Base-by-base conservation (phyloP, 768 basidiomycete genomes). In the Termitomyces heimii region DNA sequence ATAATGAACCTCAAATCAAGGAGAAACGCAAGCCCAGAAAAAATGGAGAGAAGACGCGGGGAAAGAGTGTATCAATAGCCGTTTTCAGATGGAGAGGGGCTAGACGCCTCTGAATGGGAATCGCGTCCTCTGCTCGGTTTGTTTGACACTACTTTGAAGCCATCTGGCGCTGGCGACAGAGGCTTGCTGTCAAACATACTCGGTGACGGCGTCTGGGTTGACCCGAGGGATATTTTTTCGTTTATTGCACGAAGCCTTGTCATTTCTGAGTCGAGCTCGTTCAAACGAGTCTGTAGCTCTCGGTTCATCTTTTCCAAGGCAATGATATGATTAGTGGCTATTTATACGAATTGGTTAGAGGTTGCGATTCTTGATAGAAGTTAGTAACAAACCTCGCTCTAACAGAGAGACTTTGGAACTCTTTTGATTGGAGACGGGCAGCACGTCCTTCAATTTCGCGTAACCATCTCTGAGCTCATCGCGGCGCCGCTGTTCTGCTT, bases 401-500 rank as follows among this genome's bases (percentile, higher is more conserved):
- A 95, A 76, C 56, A 94, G 73, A 26, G 89, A 91, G 18, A 93
- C 89, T 69, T 95, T 95, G 75, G 89, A 92, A 70, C 88, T 86
- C 75, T 94, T 92, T 77, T 93, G 91, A 71, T 92, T 93, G 13
- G 88, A 89, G 53, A 87, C 80, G 3, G 93, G 93, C 7, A 95
- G 77, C 26, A 89, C 88, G 60, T 93, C 91, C 73, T 92, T 92
- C 71, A 95, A 76, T 67, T 88, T 86, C 35, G 88, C 86, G 72
- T 94, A 95, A 28, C 91, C 92, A 66, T 95, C 92, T 59, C 93
- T 81, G 59, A 94, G 79, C 72, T 94, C 93, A 71, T 94, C 92
- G 62, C 93, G 80, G 57, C 93, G 79, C 45, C 92, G 78, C 75
- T 94, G 89, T 71, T 93, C 90, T n/a, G 90, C 91, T 74, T 93